These are phyloP conservation scores for Crithidia thermophila DNA, from an alignment of 208 protist species.

Conservation along the genomic window DNA sequence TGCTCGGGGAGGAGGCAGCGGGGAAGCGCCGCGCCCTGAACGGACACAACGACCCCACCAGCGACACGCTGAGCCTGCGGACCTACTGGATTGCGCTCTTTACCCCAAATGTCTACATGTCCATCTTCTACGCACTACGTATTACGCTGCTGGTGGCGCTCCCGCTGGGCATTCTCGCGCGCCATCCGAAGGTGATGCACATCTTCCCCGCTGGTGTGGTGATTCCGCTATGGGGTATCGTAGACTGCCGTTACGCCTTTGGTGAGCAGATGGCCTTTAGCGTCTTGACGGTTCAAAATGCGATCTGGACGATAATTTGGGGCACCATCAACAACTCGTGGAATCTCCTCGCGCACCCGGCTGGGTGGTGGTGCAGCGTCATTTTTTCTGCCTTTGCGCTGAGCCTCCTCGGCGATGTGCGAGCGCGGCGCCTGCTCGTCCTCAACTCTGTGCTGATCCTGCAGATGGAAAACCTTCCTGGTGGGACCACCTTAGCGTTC, in stretches of 20 bases:
- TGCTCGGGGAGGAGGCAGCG: neutral
- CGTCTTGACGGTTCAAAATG: conserved; percentile 29
- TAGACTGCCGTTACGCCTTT: conserved; percentile 45
- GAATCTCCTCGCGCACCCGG: conserved; percentile 27
- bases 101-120: conserved; percentile 46
- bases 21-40: neutral
- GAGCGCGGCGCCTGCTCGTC: conserved; percentile 44
- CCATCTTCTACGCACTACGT: conserved; percentile 52
- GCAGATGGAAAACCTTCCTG: conserved; percentile 47
- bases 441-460: conserved; percentile 56
- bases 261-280: conserved; percentile 49
- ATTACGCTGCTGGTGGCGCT: conserved; percentile 54
- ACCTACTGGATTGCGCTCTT: conserved; percentile 44
- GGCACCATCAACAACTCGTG: conserved; percentile 45
- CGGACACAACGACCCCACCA: conserved; percentile 17
- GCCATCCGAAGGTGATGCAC: conserved; percentile 26
- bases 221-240: conserved; percentile 42
- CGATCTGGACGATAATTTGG: conserved; percentile 38
- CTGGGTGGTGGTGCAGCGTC: conserved; percentile 62
- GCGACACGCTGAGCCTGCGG: conserved; percentile 32
- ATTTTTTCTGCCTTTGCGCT: conserved; percentile 44
- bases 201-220: conserved; percentile 43
- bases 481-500: conserved; percentile 29
- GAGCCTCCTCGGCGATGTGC: conserved; percentile 61
- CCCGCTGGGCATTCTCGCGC: conserved; percentile 43